Conservation (phyloP, 164 flowering plant genomes). For the Echeveria elegans region DNA sequence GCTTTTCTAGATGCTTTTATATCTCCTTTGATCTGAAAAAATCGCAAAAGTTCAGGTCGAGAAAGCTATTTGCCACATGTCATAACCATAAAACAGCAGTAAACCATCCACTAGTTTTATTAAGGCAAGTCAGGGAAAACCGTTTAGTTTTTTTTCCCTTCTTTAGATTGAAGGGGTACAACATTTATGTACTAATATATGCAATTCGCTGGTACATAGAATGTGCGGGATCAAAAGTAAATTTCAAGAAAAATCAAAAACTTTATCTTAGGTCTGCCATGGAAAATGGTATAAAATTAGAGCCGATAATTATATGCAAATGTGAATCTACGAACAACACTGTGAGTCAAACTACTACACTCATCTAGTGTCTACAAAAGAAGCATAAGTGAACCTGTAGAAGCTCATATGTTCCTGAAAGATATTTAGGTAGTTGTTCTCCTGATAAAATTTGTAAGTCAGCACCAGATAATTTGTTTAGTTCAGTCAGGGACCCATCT, state of each 20-base stretch:
- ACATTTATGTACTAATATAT: too few species aligned
- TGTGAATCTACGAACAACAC: not conserved
- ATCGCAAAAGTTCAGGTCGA: not conserved
- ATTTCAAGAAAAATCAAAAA: not conserved
- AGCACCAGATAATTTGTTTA: conserved; percentile 62
- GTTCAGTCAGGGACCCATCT: conserved; percentile 57
- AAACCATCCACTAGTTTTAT: not conserved
- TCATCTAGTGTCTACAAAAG: not conserved
- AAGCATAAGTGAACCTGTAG: conserved; percentile 58
- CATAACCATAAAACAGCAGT: not conserved
- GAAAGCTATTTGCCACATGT: not conserved
- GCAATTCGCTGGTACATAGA: not conserved
- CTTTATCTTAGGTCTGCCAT: not conserved
- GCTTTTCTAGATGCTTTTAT: conserved; percentile 89
- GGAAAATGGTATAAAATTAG: not conserved
- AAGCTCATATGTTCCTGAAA: conserved; percentile 54
- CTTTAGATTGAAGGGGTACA: not conserved
- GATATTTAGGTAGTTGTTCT: conserved; percentile 53
- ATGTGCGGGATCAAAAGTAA: not conserved
- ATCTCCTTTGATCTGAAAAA: conserved; percentile 76
- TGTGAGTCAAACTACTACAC: not conserved
- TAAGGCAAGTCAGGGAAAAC: not conserved
- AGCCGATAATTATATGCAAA: not conserved
- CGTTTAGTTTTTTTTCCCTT: not conserved
- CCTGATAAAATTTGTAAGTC: conserved; percentile 60